Conservation (phyloP, 129 eudicot genomes). For the Centella asiatica region DNA sequence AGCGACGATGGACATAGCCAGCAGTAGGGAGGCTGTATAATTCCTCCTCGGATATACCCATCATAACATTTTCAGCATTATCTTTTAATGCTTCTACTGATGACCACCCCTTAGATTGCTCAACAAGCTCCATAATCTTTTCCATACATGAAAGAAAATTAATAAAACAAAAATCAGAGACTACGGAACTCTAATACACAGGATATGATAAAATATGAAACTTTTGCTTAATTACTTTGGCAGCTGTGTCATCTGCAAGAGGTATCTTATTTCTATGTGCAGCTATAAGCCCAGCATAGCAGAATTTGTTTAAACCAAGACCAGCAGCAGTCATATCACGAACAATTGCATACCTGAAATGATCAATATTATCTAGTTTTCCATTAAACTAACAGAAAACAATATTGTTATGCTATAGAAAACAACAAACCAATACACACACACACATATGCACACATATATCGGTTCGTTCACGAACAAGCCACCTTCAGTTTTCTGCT, state of each 20-base stretch:
- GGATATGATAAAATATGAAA: background rate
- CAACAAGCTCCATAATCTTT: constrained; percentile 92
- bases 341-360: constrained; percentile 73
- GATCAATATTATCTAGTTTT: constrained; percentile 5
- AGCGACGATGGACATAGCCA: constrained; percentile 54
- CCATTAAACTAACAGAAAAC: background rate
- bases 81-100: constrained; percentile 48
- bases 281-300: constrained; percentile 84
- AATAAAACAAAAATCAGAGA: constrained; percentile 3
- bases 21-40: constrained; percentile 80
- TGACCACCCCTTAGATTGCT: constrained; percentile 96
- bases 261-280: constrained; percentile 76
- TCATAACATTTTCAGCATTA: constrained; percentile 68
- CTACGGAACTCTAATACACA: background rate
- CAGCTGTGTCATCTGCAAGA: constrained; percentile 40
- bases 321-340: constrained; percentile 99
- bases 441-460: too few relatives aligned
- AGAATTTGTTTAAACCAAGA: constrained; percentile 86
- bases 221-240: constrained; percentile 37
- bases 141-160: constrained; percentile 12
- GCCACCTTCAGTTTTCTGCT: background rate
- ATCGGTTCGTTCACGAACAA: background rate
- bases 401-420: background rate
- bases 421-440: background rate
- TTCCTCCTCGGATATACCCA: constrained; percentile 75